phyloP scores from a whole-genome alignment of 768 basidiomycete genomes.

The Clavulina sp. region DNA sequence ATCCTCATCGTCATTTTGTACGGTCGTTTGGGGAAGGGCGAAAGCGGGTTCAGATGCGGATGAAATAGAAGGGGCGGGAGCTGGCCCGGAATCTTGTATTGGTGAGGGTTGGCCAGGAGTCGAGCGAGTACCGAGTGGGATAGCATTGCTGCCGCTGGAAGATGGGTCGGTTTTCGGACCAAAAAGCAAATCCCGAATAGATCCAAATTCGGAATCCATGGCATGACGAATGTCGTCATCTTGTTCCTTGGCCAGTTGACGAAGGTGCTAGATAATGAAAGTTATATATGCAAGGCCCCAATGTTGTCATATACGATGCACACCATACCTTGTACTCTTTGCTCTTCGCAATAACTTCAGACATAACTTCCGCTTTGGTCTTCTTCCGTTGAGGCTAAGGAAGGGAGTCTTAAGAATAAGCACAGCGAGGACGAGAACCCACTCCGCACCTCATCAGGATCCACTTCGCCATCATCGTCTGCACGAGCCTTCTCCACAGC shows the following conservation, averaged over 20 bases:
- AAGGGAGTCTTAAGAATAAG: background rate
- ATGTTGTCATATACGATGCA: background rate
- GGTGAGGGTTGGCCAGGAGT: background rate
- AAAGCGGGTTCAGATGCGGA: background rate
- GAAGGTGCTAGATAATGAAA: slow-evolving; percentile 35
- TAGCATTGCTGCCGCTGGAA: slow-evolving; percentile 21
- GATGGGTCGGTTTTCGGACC: slow-evolving; percentile 27
- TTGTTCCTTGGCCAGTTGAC: slow-evolving; percentile 78
- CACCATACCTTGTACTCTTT: slow-evolving; percentile 71
- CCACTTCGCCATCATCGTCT: slow-evolving; percentile 52
- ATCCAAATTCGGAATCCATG: slow-evolving; percentile 75
- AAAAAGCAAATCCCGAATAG: slow-evolving; percentile 58
- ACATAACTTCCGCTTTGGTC: slow-evolving; percentile 91
- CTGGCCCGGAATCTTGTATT: background rate
- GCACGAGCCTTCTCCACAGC: slow-evolving; percentile 61
- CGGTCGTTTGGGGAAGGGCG: slow-evolving; percentile 9
- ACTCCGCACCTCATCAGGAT: slow-evolving; percentile 41
- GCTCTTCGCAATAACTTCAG: slow-evolving; percentile 92
- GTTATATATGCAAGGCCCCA: background rate
- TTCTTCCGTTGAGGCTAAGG: slow-evolving; percentile 66
- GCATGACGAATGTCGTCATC: slow-evolving; percentile 74
- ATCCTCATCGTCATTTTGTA: slow-evolving; percentile 36
- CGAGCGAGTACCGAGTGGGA: slow-evolving; percentile 17
- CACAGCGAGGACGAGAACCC: slow-evolving; percentile 17
- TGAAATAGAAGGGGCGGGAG: background rate